Percentiles rank a stretch among this genome's conserved stretches.
Conservation (phyloP, 2,329 filamentous ascomycete genomes). For the Fusarium tanahbumbuense region DNA sequence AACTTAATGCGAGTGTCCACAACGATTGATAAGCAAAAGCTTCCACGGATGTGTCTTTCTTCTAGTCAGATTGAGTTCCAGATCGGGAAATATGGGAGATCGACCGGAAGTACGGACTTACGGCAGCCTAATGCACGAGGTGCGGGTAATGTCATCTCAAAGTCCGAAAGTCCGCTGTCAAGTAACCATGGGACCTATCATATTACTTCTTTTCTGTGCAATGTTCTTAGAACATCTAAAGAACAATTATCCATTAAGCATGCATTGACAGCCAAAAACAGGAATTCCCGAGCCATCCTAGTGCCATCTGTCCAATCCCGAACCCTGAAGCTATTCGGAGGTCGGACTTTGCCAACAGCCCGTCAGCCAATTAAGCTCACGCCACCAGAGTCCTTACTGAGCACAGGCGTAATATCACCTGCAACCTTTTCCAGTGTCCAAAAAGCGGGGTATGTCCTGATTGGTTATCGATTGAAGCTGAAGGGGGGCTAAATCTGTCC, state of each 20-base stretch:
- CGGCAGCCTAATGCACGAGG: neutral
- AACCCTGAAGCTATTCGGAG: conserved; percentile 9
- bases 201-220: neutral
- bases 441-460: neutral
- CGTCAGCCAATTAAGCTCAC: neutral
- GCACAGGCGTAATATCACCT: neutral
- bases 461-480: neutral
- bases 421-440: neutral
- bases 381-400: neutral
- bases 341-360: neutral
- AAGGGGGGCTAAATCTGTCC: conserved; percentile 2
- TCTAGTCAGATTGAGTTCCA: neutral
- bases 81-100: conserved; percentile 18
- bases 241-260: neutral
- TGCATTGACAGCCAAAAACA: neutral
- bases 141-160: neutral
- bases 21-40: neutral
- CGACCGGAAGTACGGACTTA: conserved; percentile 27
- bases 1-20: neutral
- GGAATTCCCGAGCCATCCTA: neutral
- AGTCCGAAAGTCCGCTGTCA: neutral
- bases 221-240: neutral
- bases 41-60: neutral
- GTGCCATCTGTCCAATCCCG: neutral
- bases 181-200: neutral